Evolutionary conservation across 805 yeast species (phyloP), one percentile per base, ranked within the genome.

Genomic region (Wickerhamiella vanderwaltii): DNA sequence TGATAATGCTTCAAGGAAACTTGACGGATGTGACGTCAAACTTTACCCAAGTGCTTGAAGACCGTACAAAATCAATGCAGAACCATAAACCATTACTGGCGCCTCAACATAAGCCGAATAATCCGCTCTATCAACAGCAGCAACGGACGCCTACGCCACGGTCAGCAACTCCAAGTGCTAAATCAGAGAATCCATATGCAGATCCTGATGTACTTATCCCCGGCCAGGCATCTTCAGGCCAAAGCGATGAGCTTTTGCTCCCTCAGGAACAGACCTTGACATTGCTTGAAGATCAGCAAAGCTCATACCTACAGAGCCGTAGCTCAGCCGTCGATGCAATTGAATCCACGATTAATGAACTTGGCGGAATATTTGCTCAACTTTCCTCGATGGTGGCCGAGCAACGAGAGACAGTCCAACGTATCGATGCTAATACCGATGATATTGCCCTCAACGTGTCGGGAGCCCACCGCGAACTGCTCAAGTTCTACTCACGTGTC

Each of bases 351-450:
- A 91, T 91, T 47, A 88, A 88, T 55, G 97, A 91, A 60, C 94
- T 91, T 37, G 98, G 98, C 32, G 80, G 82, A 38, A 68, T 91
- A 46, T 91, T 91, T 64, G 88, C 83, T 53, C 98, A 91, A 61
- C 68, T 91, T 52, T 95, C 97, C 4, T 80, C 94, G 1, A 88
- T 91, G 97, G 96, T 91, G 6, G 86, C 83, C 47, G 97, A 91
- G 60, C 98, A 91, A 62, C 88, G 97, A 30, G 98, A 91, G 53
- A 82, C 81, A 12, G 88, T 91, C 44, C 97, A 88, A 60, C 69
- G 97, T 56, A 91, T 91, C 48, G 98, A 91, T 62, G 83, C 77
- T 43, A 87, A 91, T 56, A 94, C 94, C 5, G 95, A 87, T 51
- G 97, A 91, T 55, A 85, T 88, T 41, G 76, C 84, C 53, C 59